A percentile compares a stretch with the other conserved stretches of the same genome.
Conservation (phyloP, 2,329 filamentous ascomycete species). For the Mycocentrospora acerina region DNA sequence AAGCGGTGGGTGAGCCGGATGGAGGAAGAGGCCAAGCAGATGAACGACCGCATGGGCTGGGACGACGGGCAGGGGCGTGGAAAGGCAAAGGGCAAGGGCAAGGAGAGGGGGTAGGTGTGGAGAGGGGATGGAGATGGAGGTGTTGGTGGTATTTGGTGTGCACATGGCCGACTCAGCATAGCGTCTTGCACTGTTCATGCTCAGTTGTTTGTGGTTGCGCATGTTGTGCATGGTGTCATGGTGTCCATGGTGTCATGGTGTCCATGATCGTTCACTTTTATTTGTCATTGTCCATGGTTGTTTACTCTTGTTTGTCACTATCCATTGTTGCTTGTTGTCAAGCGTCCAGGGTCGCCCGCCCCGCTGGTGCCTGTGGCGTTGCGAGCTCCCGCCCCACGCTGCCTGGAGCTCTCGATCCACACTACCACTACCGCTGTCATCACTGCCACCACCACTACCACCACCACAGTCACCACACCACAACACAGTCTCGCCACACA, state of each 20-base stretch:
- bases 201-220: too few relatives aligned
- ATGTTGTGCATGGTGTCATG: too few relatives aligned
- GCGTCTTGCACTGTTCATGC: too few relatives aligned
- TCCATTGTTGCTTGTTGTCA: conserved; percentile 3
- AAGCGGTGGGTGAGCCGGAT: conserved; percentile 90
- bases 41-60: conserved; percentile 61
- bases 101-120: conserved; percentile 2
- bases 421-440: conserved; percentile 15
- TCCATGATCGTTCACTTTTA: too few relatives aligned
- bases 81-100: background rate
- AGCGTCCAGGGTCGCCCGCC: conserved; percentile 5
- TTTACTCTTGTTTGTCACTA: background rate
- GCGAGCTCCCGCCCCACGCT: too few relatives aligned
- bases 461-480: conserved; percentile 10
- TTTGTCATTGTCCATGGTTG: background rate
- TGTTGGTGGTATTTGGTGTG: background rate
- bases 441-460: conserved; percentile 7
- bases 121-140: background rate
- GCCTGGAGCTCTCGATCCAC: too few relatives aligned
- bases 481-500: conserved; percentile 9
- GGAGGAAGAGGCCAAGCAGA: conserved; percentile 80
- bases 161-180: background rate
- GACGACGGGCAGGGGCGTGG: conserved; percentile 20
- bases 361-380: conserved; percentile 32
- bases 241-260: too few relatives aligned